Evolutionary conservation across 176 grass and related monocot genomes (phyloP), one percentile per base, ranked within the genome.

Genomic region (Rhynchospora tenuis): DNA sequence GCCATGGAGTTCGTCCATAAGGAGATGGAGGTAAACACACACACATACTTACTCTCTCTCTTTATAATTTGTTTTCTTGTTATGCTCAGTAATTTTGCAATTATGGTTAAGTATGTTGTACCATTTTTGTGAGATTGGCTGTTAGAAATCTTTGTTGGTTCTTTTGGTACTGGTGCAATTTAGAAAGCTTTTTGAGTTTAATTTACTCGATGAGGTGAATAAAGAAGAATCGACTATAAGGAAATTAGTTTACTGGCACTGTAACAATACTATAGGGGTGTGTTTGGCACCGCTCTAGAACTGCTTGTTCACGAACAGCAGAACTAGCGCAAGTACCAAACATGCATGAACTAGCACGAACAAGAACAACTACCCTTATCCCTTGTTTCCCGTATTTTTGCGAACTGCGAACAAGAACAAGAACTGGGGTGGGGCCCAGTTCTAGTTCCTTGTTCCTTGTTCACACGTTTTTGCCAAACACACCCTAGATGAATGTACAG

Each of bases 1-100:
- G 93, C 91, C 4, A 93, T 96, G 1, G 97, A 99, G 81, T 99
- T 87, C 9, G 89, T 91, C 46, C 89, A 99, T 52, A 78, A 4
- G 7, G 97, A 95, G 82, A 93, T 99, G 89, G 97, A 99, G 97
- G 96, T 95, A 87, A 0, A 38, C 33, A 38, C 33, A 38, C 33
- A 38, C 5, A 4, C 33, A 38, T 38, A 15, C 69, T 38, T 81
- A 14, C 27, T 44, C 13, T 68, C 19, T n/a, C 71, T 59, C 9
- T 19, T 43, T 60, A 26, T 28, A 33, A 59, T 19, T 0, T 73
- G 19, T 50, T 50, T 50, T 73, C 9, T 23, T 48, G 69, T 75
- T 76, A 12, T 38, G 23, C 52, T 62, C 55, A 19, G 3, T 46
- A 75, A 23, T 84, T 23, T 46, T 23, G 20, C 22, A 58, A 62